These are phyloP conservation scores for Aphanomyces euteiches DNA, from an alignment of 352 stramenopile species.

Conservation along the genomic window DNA sequence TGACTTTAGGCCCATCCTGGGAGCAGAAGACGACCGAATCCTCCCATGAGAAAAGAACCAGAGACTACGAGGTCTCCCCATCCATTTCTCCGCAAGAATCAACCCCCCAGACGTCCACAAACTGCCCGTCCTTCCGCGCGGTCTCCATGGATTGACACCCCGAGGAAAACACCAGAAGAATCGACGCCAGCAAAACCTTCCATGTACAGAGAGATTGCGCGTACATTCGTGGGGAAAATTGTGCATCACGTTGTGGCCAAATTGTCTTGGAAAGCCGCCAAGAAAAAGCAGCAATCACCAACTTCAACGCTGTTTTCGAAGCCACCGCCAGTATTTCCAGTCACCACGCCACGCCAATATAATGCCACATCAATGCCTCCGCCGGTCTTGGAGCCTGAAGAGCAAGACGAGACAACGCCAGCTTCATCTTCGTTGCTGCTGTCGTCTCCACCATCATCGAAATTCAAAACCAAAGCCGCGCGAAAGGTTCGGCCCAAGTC, in stretches of 20 bases:
- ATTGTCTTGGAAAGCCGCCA: not conserved
- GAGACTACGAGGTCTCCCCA: not conserved
- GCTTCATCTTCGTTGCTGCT: no score
- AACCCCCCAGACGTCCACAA: not conserved
- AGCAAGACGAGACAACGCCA: no score
- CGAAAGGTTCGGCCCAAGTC: slow-evolving; percentile 1
- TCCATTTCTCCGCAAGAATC: not conserved
- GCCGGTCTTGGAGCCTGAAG: no score
- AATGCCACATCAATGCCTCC: no score
- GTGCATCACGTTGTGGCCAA: not conserved
- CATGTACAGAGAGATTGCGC: not conserved
- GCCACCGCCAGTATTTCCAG: not conserved
- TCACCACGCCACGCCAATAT: not conserved
- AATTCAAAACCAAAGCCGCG: not conserved
- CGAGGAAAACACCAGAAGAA: not conserved
- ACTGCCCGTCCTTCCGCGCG: not conserved
- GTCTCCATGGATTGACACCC: not conserved
- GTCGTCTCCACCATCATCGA: no score
- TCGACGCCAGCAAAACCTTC: not conserved
- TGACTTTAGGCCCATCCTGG: not conserved
- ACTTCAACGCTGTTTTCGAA: slow-evolving; percentile 4
- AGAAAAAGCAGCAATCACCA: not conserved
- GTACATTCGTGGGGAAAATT: not conserved
- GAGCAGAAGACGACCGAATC: not conserved
- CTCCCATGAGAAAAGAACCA: not conserved